A percentile compares a stretch with the other conserved stretches of the same genome.
phyloP scores from a whole-genome alignment of 371 early-diverging fungal species.

The Lichtheimia ornata region DNA sequence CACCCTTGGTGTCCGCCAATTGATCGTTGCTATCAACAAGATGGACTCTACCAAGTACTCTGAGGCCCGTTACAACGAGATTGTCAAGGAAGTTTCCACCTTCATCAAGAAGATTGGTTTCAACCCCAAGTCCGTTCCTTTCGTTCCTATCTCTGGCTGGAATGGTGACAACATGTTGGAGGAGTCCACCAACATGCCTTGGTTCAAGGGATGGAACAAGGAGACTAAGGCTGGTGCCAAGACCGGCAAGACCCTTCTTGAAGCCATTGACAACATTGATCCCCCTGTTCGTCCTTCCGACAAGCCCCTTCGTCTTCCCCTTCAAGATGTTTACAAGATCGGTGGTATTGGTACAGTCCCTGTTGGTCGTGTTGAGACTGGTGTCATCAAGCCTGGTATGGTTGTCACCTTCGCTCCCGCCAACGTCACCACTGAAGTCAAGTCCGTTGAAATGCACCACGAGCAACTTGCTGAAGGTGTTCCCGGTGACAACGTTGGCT shows the following conservation, averaged over 20 bases:
- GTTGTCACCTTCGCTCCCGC: conserved; percentile 90
- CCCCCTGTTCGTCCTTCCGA: conserved; percentile 90
- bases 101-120: conserved; percentile 96
- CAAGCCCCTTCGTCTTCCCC: conserved; percentile 96
- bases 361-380: conserved; percentile 97
- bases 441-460: conserved; percentile 99
- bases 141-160: conserved; percentile 98
- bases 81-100: conserved; percentile 88
- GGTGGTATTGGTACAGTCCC: conserved; percentile 96
- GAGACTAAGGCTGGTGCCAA: conserved; percentile 78
- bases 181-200: conserved; percentile 90
- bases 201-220: conserved; percentile 97
- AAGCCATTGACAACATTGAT: conserved; percentile 93
- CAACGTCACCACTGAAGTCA: conserved; percentile 92
- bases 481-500: conserved; percentile 98
- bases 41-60: conserved; percentile 64
- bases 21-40: conserved; percentile 98
- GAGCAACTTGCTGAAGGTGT: conserved; percentile 89
- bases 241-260: conserved; percentile 89
- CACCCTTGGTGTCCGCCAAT: conserved; percentile 95
- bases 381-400: conserved; percentile 92
- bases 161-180: conserved; percentile 97
- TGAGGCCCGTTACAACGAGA: conserved; percentile 73
- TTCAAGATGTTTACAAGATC: conserved; percentile 96
- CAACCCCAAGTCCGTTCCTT: conserved; percentile 88